Base-by-base conservation (phyloP, 2,329 filamentous ascomycete genomes). In the Calonectria hawksworthii region DNA sequence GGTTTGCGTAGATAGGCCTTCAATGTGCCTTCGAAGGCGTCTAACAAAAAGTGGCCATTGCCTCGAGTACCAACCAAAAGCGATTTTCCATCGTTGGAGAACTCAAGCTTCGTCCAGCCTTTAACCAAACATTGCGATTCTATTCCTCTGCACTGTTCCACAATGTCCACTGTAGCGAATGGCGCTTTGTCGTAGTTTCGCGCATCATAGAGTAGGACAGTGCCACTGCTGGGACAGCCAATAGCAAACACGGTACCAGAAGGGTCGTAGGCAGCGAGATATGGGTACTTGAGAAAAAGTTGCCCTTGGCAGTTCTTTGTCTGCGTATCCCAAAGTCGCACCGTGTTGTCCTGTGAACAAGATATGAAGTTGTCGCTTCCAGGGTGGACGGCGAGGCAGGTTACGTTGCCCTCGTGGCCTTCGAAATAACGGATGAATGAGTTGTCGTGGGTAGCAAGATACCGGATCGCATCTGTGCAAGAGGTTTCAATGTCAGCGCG, bases 401-500 rank as follows among this genome's bases (percentile, higher is more conserved):
- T 99, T 44, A 99, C 97, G 70, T 93, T 90, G 74, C 91, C 93
- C 52, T 94, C 94, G 85, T 99, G 97, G 65, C 96, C 97, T 75
- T 95, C 93, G 84, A 99, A 99, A 86, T 99, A 99, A 76, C 97
- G 94, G 76, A 99, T 94, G 85, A 98, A 99, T 74, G 94, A 94
- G 86, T 99, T 98, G 85, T 99, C 97, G 85, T 99, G 97, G 16
- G 94, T 98, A 72, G 92, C 98, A 76, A 96, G 94, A 86, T 94
- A 98, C 83, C 93, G 93, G 78, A 94, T 98, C 81, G 92, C 96
- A 87, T 96, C 94, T 93, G 72, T 32, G 10, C 28, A 41, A 26
- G 9, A 52, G 34, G 61, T n/a, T 18, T 26, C 21, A 28, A 52
- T 13, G 36, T 59, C 23, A 59, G 47, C 16, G 23, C 56, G 18